Evolutionary conservation across 352 stramenopile genomes (phyloP), one percentile per base, ranked within the genome.

Genomic region (Pythium dissotocum): DNA sequence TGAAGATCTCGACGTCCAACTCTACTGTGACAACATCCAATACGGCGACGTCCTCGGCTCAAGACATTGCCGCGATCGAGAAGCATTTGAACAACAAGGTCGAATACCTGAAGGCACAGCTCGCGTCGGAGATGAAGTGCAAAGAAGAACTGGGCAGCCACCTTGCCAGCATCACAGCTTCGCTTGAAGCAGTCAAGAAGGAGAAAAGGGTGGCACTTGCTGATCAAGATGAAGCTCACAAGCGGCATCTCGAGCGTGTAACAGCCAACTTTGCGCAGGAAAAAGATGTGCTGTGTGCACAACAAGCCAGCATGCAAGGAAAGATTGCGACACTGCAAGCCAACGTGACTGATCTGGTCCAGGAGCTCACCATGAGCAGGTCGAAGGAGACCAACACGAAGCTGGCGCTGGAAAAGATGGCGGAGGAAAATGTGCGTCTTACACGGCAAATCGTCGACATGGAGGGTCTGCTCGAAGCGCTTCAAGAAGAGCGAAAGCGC

Each of bases 121-220:
- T 95, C 1, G 76, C 84, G 33, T 94, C 87, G 0, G 88, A 95
- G 59, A 93, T 93, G 74, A 90, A 88, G 56, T 94, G 88, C 59
- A 93, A 93, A 64, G 86, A 95, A 65, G 88, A 95, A 57, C 73
- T 95, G 4, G 87, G 87, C 0, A 77, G 59, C 4, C 85, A 91
- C 58, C 63, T 95, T 1, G 82, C 80, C 0, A 74, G 89, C 4
- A 76, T 95, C 16, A 91, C 85, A 7, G 74, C 63, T 16, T 72
- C 77, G 5, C 82, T 95, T 63, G 85, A 93, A n/a, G 53, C 72
- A 7, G 67, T 88, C 33, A 93, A 92, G 46, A 76, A 82, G 18
- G 85, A 92, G 0, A 93, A 86, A 58, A 76, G 81, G 80, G 33
- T 69, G 70, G 4, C 66, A 81, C 16, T 57, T 54, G 9, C 33